A percentile compares a stretch with the other conserved stretches of the same genome.
Conservation (phyloP, 2,329 filamentous ascomycete species). For the Mycosphaerella sp. region DNA sequence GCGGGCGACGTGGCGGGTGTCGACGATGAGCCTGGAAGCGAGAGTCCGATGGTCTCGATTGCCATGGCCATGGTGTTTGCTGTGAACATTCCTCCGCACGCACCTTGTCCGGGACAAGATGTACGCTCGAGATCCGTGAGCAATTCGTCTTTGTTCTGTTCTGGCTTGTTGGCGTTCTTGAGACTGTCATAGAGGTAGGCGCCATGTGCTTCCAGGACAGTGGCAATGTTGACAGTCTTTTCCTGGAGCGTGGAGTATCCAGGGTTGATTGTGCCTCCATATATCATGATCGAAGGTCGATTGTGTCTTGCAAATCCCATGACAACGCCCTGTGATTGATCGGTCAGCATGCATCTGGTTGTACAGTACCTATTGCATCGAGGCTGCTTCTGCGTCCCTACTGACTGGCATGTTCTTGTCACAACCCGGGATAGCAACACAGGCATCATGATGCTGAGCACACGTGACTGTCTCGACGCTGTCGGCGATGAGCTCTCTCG, state of each 20-base stretch:
- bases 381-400: background rate
- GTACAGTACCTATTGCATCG: no score
- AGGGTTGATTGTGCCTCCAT: constrained; percentile 83
- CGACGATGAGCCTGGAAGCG: constrained; percentile 75
- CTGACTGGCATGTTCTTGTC: constrained; percentile 98
- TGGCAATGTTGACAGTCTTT: constrained; percentile 78
- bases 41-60: constrained; percentile 81
- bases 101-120: constrained; percentile 71
- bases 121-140: constrained; percentile 75
- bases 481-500: constrained; percentile 87
- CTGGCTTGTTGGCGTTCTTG: constrained; percentile 60
- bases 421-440: constrained; percentile 86
- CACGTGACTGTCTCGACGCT: constrained; percentile 90
- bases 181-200: constrained; percentile 74
- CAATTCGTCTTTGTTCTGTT: constrained; percentile 68
- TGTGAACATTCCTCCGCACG: constrained; percentile 90
- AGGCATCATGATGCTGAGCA: constrained; percentile 87
- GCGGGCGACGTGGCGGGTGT: constrained; percentile 74
- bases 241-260: constrained; percentile 74
- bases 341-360: background rate
- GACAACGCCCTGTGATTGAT: constrained; percentile 7
- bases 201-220: constrained; percentile 81
- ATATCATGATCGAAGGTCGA: constrained; percentile 89
- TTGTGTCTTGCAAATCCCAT: constrained; percentile 92
- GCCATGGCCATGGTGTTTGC: constrained; percentile 91